Evolutionary conservation across 78 protist species (phyloP).

Genomic region (Guillardia theta): DNA sequence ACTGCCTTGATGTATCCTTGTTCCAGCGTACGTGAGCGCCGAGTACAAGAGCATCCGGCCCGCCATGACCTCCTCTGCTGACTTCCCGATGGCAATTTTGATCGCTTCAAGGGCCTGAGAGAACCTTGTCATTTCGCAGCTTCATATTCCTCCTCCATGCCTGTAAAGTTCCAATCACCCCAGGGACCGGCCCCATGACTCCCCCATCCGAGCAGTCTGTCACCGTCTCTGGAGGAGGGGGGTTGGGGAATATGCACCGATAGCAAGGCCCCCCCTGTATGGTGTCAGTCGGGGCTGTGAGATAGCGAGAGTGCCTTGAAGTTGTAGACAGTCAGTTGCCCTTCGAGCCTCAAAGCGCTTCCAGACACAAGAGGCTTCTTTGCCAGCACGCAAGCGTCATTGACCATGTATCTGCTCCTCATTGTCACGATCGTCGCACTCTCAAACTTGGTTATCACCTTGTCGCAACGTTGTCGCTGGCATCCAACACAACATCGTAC

Average conservation of each 20-base stretch:
- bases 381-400: conserved; percentile 67
- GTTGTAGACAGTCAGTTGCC: conserved; percentile 68
- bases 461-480: conserved; percentile 76
- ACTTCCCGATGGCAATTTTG: conserved; percentile 46
- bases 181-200: conserved; percentile 81
- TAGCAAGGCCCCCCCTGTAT: conserved; percentile 81
- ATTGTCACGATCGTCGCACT: neutral
- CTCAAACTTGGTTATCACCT: neutral
- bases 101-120: conserved; percentile 82
- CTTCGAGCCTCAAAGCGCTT: conserved; percentile 79
- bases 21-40: neutral
- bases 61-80: neutral
- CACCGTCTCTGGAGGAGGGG: conserved; percentile 83
- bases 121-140: neutral
- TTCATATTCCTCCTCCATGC: neutral
- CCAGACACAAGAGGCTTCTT: conserved; percentile 83
- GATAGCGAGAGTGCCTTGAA: neutral
- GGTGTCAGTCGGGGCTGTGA: neutral
- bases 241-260: conserved; percentile 86
- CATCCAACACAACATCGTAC: conserved; percentile 79
- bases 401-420: neutral
- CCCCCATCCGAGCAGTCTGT: conserved; percentile 83
- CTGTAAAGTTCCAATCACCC: conserved; percentile 73
- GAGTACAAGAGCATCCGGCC: conserved; percentile 56
- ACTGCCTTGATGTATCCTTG: neutral